A percentile compares a stretch with the other conserved stretches of the same genome.
These are phyloP conservation scores for Daldinia vernicosa DNA, from an alignment of 495 filamentous ascomycete genomes.

Conservation along the genomic window DNA sequence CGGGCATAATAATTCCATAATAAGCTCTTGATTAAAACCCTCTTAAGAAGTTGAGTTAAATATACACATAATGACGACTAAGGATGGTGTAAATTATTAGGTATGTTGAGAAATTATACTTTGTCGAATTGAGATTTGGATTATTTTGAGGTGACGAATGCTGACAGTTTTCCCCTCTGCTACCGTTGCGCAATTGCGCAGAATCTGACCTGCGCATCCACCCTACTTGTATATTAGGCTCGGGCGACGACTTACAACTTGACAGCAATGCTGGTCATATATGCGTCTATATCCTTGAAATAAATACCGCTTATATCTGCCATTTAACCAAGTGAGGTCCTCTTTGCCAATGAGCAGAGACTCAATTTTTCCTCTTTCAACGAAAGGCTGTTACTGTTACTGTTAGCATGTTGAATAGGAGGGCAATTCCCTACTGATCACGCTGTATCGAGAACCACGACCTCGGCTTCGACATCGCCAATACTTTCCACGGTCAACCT, in stretches of 20 bases:
- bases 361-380: neutral
- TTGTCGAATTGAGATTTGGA: neutral
- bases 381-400: neutral
- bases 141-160: neutral
- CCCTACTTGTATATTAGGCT: neutral
- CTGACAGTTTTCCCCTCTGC: neutral
- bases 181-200: neutral
- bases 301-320: neutral
- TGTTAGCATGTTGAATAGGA: neutral
- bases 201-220: neutral
- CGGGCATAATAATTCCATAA: neutral
- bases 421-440: slow-evolving; percentile 24
- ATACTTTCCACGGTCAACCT: slow-evolving; percentile 68
- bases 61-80: neutral
- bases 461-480: slow-evolving; percentile 73
- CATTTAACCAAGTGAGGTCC: neutral
- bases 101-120: neutral
- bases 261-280: neutral
- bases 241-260: neutral
- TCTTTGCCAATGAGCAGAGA: neutral
- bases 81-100: neutral
- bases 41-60: neutral
- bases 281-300: neutral
- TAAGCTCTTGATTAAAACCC: neutral
- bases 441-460: slow-evolving; percentile 69